These are phyloP conservation scores for Leptodontidium sp. DNA, from an alignment of 2,329 filamentous ascomycete species.

Conservation along the genomic window DNA sequence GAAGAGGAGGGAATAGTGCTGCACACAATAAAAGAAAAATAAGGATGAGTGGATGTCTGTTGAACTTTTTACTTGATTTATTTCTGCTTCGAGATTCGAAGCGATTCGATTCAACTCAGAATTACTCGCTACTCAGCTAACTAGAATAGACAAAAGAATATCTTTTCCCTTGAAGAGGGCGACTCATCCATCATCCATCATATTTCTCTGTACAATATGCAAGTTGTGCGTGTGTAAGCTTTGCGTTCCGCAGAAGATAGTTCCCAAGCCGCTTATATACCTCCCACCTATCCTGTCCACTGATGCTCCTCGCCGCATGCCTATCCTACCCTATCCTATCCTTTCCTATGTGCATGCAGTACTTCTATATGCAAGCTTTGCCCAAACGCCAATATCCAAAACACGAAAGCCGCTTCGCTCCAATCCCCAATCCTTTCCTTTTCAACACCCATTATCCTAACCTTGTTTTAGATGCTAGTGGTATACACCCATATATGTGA, in stretches of 20 bases:
- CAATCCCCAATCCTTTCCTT: neutral
- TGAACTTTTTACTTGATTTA: conserved; percentile 5
- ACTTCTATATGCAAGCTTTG: neutral
- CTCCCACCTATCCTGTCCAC: neutral
- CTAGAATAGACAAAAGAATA: neutral
- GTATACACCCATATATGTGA: conserved; percentile 2
- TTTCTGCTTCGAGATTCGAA: neutral
- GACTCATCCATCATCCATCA: conserved; percentile 11
- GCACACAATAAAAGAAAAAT: too few relatives aligned
- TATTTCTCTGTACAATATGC: conserved; percentile 19
- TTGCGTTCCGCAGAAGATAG: neutral
- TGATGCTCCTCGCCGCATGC: neutral
- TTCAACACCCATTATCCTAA: conserved; percentile 14
- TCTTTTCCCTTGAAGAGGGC: neutral
- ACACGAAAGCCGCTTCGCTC: neutral
- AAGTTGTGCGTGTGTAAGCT: conserved; percentile 12
- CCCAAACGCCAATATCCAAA: conserved; percentile 13
- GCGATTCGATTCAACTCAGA: neutral
- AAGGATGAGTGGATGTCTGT: neutral
- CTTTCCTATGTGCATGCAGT: conserved; percentile 4
- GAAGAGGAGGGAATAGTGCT: too few relatives aligned
- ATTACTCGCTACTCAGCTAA: conserved; percentile 3
- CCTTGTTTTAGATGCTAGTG: conserved; percentile 14
- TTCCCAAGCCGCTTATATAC: neutral
- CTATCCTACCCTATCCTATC: neutral